Base-by-base conservation (phyloP, 176 grass and related monocot species). In the Rhipidocladum racemiflorum region DNA sequence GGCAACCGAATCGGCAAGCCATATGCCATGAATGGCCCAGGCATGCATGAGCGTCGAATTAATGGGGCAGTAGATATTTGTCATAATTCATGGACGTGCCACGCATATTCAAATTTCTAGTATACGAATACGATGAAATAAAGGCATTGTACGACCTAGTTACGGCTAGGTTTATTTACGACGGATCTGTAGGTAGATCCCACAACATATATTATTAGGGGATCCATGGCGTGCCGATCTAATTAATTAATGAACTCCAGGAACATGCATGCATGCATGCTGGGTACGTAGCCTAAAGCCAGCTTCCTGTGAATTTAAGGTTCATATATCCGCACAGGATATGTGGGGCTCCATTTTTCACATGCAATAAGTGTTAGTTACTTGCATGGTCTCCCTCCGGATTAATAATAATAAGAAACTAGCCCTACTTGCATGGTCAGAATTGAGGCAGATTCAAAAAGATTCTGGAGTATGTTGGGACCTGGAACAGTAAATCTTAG, bases 241-340 rank as follows among this genome's bases (percentile, higher is more conserved):
- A 32, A 65, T 83, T 8, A 32, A 65, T 83, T 36, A 83, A 75
- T 84, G 81, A 84, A 75, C 81, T 75, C 70, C n/a, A 27, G 27
- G 16, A 18, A 44, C 78, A 44, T 21, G 32, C 77, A 68, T 55
- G 77, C 61, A 40, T 55, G 77, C 61, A 40, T 67, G 61, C 44
- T 18, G 77, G 46, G n/a, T 70, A 70, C 65, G 72, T 68, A 68
- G 82, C 68, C 20, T 57, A 57, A 57, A 56, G 21, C 51, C 51
- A 55, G 59, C 82, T 59, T 55, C 46, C 29, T 34, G 63, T 35
- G 62, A 76, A 84, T 67, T 80, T 56, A 81, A 81, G 44, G 46
- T 80, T 74, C 35, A n/a, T 16, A 76, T 68, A 84, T 76, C 60
- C 24, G 1, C 18, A 32, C 76, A 63, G 13, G 25, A 66, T 65